Evolutionary conservation across 495 filamentous ascomycete genomes (phyloP), one percentile per base, ranked within the genome.

Genomic region (Penicillium lividum): DNA sequence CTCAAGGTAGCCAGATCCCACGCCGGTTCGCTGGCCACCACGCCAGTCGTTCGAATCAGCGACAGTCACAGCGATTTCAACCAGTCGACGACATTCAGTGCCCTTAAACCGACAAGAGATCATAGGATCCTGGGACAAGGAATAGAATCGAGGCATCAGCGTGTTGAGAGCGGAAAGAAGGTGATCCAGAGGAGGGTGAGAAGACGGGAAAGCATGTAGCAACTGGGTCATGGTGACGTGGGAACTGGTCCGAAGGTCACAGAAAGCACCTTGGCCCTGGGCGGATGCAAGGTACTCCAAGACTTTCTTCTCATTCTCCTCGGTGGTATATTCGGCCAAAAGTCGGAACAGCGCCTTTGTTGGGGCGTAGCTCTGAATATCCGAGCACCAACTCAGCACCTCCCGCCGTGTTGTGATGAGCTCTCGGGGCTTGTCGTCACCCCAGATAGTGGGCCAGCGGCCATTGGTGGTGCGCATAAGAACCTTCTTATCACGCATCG

Each of bases 371-470:
- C 89, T 93, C 71, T 97, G 93, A 50, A 98, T 84, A 70, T 98
- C 94, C 13, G 88, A 86, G 70, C 92, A 97, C 94, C 94, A 98
- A 50, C 89, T 97, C 28, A 98, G 78, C 16, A 98, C 78, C 70
- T 96, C 94, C 9, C 94, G 81, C 13, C 94, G 85, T 1, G 93
- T 97, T 2, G 93, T 97, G 49, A 90, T 80, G 22, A 98, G 73
- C 62, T 93, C 86, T 42, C 95, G 82, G 2, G 93, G 71, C 65
- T 90, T 66, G 30, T 97, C 93, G n/a, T 94, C 89, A 22, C 93
- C 93, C 94, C 95, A 98, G 46, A 98, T 94, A 9, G 94, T 98
- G 3, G 94, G 94, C 94, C 94, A 98, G 8, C 94, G 80, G 15
- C 95, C 95, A 34, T 79, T 82, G 25, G 79, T 83, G 3, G 94